A percentile compares a stretch with the other conserved stretches of the same genome.
Conservation (phyloP, 495 filamentous ascomycete genomes). For the Sabuloglossum arenarium region DNA sequence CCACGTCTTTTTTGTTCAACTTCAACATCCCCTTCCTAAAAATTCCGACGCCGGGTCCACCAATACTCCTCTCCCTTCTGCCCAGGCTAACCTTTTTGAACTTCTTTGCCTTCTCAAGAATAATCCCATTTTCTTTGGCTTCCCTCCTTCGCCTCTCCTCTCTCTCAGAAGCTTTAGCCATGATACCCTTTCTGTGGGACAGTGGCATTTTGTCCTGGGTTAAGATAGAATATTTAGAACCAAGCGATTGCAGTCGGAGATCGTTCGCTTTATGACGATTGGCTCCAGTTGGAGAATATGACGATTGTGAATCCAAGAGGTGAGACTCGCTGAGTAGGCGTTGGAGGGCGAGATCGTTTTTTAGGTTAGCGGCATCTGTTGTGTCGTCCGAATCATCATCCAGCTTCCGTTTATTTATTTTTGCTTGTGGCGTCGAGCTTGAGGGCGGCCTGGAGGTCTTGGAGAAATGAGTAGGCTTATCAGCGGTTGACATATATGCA, state of each 20-base stretch:
- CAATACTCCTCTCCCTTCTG: conserved; percentile 44
- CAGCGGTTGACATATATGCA: neutral
- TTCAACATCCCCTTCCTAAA: conserved; percentile 61
- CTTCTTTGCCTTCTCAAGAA: conserved; percentile 49
- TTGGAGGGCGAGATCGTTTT: conserved; percentile 84
- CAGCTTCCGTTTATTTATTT: conserved; percentile 9
- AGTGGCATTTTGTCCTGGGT: conserved; percentile 71
- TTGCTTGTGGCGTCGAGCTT: conserved; percentile 13
- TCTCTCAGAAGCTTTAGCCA: conserved; percentile 33
- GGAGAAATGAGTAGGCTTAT: neutral
- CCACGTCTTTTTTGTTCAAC: conserved; percentile 57
- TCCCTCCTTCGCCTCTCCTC: conserved; percentile 55
- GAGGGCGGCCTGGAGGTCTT: conserved; percentile 24
- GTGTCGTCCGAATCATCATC: conserved; percentile 24
- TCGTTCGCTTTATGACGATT: conserved; percentile 60
- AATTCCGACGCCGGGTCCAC: conserved; percentile 54
- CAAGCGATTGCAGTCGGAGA: conserved; percentile 57
- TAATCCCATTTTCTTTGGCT: conserved; percentile 75
- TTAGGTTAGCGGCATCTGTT: conserved; percentile 36
- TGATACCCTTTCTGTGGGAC: conserved; percentile 57
- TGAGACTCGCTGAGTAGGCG: conserved; percentile 81
- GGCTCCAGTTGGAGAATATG: conserved; percentile 40
- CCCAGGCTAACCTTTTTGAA: conserved; percentile 12
- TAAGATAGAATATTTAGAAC: conserved; percentile 52
- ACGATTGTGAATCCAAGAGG: conserved; percentile 46